These are phyloP conservation scores for Solanum acaule DNA, from an alignment of 257 asterid genomes.

Conservation along the genomic window DNA sequence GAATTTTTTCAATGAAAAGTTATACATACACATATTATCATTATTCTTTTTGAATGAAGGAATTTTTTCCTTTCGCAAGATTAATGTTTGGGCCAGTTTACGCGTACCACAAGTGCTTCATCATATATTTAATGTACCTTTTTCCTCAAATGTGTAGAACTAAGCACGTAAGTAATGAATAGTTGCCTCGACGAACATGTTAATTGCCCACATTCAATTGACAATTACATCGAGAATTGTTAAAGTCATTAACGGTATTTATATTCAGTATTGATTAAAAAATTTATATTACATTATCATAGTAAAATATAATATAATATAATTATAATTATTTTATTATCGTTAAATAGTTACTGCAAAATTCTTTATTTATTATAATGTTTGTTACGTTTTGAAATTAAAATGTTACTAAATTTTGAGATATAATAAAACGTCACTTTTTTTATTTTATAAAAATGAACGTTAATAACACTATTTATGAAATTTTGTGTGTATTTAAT, in stretches of 20 bases:
- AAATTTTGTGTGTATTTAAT: background rate
- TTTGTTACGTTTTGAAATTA: too few species aligned
- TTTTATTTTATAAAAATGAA: background rate
- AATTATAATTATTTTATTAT: too few species aligned
- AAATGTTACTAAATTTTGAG: too few species aligned
- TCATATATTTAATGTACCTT: background rate
- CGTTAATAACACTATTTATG: background rate
- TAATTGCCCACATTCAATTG: background rate
- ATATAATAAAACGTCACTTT: background rate
- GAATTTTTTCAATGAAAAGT: too few species aligned
- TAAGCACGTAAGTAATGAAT: background rate
- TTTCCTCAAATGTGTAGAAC: background rate
- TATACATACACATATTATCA: background rate
- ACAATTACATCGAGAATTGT: background rate
- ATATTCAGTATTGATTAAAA: accelerated
- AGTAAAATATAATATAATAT: too few species aligned
- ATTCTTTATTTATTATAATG: background rate
- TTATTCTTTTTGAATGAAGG: too few species aligned
- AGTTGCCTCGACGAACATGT: background rate
- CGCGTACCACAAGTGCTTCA: accelerated
- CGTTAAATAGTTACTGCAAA: too few species aligned
- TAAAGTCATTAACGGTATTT: too few species aligned
- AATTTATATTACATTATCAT: too few species aligned
- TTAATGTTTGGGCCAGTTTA: background rate
- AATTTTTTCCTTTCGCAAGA: too few species aligned